A percentile compares a stretch with the other conserved stretches of the same genome.
Conservation (phyloP, 2,329 filamentous ascomycete genomes). For the Colletotrichum neosansevieriae region DNA sequence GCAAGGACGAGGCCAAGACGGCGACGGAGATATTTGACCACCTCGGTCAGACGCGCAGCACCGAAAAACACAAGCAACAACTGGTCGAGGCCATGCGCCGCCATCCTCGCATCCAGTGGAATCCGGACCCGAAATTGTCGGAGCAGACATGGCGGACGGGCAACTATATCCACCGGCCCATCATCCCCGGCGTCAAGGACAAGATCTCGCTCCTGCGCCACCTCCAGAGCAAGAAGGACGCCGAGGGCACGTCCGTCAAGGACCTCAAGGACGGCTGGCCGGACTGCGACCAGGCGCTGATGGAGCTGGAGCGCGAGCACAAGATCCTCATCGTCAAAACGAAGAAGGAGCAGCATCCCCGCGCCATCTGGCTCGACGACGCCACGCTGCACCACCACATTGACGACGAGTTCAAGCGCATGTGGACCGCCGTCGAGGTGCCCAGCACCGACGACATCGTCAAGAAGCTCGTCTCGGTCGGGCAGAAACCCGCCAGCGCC, state of each 20-base stretch:
- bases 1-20: slow-evolving; percentile 74
- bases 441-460: slow-evolving; percentile 83
- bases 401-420: slow-evolving; percentile 83
- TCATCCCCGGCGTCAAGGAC: slow-evolving; percentile 82
- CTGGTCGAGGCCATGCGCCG: slow-evolving; percentile 77
- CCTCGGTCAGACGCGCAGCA: slow-evolving; percentile 75
- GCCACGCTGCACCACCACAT: slow-evolving; percentile 80
- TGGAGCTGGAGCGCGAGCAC: slow-evolving; percentile 80
- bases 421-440: slow-evolving; percentile 86
- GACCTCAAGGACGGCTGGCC: slow-evolving; percentile 98
- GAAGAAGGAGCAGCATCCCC: slow-evolving; percentile 90
- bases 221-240: slow-evolving; percentile 84
- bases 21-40: slow-evolving; percentile 85
- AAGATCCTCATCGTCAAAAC: slow-evolving; percentile 88
- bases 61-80: slow-evolving; percentile 71
- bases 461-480: slow-evolving; percentile 79
- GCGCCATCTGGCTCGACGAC: slow-evolving; percentile 91
- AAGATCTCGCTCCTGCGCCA: slow-evolving; percentile 82
- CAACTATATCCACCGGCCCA: slow-evolving; percentile 85
- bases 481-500: slow-evolving; percentile 87
- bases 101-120: slow-evolving; percentile 70
- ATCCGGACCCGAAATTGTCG: slow-evolving; percentile 69
- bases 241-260: slow-evolving; percentile 84
- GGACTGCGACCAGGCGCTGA: slow-evolving; percentile 82
- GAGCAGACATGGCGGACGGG: slow-evolving; percentile 76